These are phyloP conservation scores for Saccharomycopsis sp. DNA, from an alignment of 805 yeast species.

Conservation along the genomic window DNA sequence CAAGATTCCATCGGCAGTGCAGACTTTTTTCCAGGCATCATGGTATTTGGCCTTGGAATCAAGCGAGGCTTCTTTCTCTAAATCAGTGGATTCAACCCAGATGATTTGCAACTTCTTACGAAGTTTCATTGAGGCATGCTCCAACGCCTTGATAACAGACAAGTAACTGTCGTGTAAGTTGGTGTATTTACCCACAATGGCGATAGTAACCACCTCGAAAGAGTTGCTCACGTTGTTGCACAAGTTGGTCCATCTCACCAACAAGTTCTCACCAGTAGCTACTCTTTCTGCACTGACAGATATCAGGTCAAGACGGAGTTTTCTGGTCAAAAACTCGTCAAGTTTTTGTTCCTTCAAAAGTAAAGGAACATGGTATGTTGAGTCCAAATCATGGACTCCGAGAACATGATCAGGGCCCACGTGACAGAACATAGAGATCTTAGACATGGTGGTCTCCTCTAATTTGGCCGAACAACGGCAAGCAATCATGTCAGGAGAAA, in stretches of 20 bases:
- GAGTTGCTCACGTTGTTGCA: constrained; percentile 79
- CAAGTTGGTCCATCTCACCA: constrained; percentile 71
- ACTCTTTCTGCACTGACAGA: constrained; percentile 43
- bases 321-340: constrained; percentile 62
- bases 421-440: constrained; percentile 98
- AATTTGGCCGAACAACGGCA: constrained; percentile 88
- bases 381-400: constrained; percentile 93
- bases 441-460: constrained; percentile 80
- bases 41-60: constrained; percentile 72
- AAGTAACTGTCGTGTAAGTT: constrained; percentile 91
- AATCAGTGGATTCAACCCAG: constrained; percentile 94
- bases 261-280: constrained; percentile 60
- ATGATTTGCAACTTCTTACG: constrained; percentile 75
- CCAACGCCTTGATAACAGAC: constrained; percentile 91
- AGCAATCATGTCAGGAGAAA: constrained; percentile 94
- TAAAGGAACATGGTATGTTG: constrained; percentile 96
- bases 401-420: constrained; percentile 97
- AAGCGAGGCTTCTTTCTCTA: constrained; percentile 67
- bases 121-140: constrained; percentile 91
- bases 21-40: constrained; percentile 90
- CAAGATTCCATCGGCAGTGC: constrained; percentile 91
- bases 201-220: constrained; percentile 83
- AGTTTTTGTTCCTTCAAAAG: constrained; percentile 81
- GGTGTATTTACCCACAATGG: constrained; percentile 96
- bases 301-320: constrained; percentile 54